Base-by-base conservation (phyloP, 1,284 basidiomycete genomes). In the Ustilago esculenta region DNA sequence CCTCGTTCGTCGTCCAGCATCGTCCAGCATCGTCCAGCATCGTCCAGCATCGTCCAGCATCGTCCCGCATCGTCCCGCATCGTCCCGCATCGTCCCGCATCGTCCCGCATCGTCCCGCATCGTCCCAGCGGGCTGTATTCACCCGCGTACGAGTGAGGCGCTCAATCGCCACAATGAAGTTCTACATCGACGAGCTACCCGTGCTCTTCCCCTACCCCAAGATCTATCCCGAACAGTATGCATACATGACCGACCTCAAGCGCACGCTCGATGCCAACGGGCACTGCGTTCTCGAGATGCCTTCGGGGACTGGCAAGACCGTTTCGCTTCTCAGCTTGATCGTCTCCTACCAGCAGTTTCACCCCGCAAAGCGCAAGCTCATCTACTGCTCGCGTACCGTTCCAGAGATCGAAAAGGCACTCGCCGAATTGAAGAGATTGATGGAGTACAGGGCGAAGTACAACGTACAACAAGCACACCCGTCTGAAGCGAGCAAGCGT, bases 321-420 rank as follows among this genome's bases (percentile, higher is more conserved):
- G 94, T 99, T 20, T 98, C 94, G 10, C 86, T 99, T 4, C 86
- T 99, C 25, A 95, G 92, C 14, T 85, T 99, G 58, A 99, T 99
- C 84, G 90, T 99, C 41, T 94, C 94, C 21, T 99, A 98, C 82
- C 95, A 98, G 40, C 70, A 94, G 91, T 96, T 94, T 84, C 92
- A 94, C 81, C 91, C 93, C 9, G 90, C 89, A 8, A 89, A 90
- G 64, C 87, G 96, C 67, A 98, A 98, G 83, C 88, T 99, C 72
- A 90, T 99, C 73, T 99, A 99, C 83, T 99, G 96, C 83, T 98
- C 96, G 21, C 94, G 96, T 80, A 99, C 96, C 3, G 96, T 99
- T n/a, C 96, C 96, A 6, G 96, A 99, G 84, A 99, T 99, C 74
- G 96, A 99, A 83, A 99, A 99, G 83, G 96, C 96, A 0, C 85